These are phyloP conservation scores for Vitis riparia DNA, from an alignment of 164 flowering plant genomes.

Conservation along the genomic window DNA sequence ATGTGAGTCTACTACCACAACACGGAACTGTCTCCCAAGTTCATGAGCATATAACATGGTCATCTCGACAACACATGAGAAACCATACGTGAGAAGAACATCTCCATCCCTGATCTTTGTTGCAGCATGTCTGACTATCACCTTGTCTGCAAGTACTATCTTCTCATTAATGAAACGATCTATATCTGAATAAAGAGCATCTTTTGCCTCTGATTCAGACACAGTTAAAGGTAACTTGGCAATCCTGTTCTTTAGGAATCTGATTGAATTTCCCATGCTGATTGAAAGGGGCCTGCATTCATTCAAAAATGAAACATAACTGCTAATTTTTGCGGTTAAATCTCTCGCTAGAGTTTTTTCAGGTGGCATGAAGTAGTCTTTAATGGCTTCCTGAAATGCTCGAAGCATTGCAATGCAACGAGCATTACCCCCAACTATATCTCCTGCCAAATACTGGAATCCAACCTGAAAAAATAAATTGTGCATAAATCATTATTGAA, in stretches of 20 bases:
- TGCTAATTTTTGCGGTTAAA: conserved; percentile 73
- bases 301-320: conserved; percentile 73
- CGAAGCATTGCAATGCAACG: conserved; percentile 94
- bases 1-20: conserved; percentile 87
- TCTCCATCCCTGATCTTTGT: conserved; percentile 91
- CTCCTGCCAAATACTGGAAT: conserved; percentile 70
- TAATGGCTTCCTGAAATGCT: conserved; percentile 77
- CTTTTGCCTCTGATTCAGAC: conserved; percentile 84
- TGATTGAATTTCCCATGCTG: conserved; percentile 94
- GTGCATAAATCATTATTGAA: background rate
- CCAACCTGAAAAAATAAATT: conserved; percentile 62
- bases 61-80: conserved; percentile 83
- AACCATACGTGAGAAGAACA: conserved; percentile 86
- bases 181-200: conserved; percentile 63
- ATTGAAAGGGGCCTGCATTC: conserved; percentile 89
- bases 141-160: conserved; percentile 80
- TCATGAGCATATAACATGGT: conserved; percentile 79
- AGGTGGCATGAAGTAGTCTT: conserved; percentile 73
- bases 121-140: conserved; percentile 83
- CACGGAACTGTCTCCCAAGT: conserved; percentile 79
- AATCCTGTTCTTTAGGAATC: conserved; percentile 70
- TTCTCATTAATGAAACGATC: conserved; percentile 79
- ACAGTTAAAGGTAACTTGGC: conserved; percentile 60
- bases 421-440: conserved; percentile 82
- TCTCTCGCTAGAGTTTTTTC: conserved; percentile 74